Evolutionary conservation across 352 stramenopile species (phyloP).

Genomic region (Pythium sp.): DNA sequence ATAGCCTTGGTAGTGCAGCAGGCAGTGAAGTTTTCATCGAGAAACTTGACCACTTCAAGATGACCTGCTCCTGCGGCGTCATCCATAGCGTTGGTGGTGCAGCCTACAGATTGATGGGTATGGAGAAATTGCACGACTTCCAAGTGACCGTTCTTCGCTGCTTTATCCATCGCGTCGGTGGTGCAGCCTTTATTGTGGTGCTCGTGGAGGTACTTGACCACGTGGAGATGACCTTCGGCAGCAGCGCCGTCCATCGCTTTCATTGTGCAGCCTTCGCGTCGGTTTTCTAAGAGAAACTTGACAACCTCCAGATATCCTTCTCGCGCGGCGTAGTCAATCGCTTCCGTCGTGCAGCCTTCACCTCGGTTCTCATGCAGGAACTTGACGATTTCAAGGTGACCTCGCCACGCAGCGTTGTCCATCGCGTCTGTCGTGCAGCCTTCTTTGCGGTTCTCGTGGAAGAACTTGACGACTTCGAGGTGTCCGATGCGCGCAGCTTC

Average conservation of each 20-base stretch:
- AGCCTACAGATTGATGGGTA: background rate
- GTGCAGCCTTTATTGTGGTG: background rate
- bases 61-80: background rate
- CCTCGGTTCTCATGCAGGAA: background rate
- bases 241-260: background rate
- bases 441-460: background rate
- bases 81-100: background rate
- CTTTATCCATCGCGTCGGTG: background rate
- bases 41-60: background rate
- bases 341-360: background rate
- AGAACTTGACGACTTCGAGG: constrained; percentile 1
- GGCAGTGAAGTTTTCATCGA: background rate
- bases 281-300: background rate
- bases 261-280: background rate
- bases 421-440: background rate
- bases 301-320: background rate
- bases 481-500: background rate
- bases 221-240: background rate
- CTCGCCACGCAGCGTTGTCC: background rate
- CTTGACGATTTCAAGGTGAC: background rate
- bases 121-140: background rate
- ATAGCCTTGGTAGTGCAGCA: background rate
- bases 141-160: background rate
- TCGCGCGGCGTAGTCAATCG: background rate
- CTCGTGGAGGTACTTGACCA: constrained; percentile 1